Percentiles rank a stretch among this genome's conserved stretches.
Conservation (phyloP, 1,284 basidiomycete species). For the Puccinia novopanici region DNA sequence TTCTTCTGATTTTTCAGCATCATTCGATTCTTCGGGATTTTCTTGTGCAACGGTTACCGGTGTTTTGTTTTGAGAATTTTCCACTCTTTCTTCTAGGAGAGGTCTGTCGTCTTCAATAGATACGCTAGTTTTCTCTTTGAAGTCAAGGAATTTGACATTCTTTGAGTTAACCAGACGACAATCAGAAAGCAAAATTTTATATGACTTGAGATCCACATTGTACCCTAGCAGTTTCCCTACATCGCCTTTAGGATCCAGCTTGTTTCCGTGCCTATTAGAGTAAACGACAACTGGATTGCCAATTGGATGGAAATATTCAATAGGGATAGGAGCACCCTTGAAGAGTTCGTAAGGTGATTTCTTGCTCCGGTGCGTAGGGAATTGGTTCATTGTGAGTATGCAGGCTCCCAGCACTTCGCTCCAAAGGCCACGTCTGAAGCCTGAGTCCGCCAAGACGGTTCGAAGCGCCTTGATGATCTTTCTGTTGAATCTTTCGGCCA, state of each 20-base stretch:
- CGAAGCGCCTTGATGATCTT: background rate
- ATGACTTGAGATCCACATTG: slow-evolving; percentile 7
- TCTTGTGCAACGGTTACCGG: too few relatives aligned
- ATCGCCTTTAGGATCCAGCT: background rate
- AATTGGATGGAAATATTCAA: slow-evolving; percentile 3
- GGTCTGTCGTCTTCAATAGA: background rate
- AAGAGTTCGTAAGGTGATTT: slow-evolving; percentile 21
- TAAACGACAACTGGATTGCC: background rate
- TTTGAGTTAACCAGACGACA: background rate
- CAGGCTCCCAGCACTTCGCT: background rate
- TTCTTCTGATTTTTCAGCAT: background rate
- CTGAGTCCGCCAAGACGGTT: background rate
- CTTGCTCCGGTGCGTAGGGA: background rate
- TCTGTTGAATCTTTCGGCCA: slow-evolving; percentile 7
- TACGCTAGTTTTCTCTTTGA: too few relatives aligned
- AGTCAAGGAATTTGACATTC: background rate
- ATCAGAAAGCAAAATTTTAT: background rate
- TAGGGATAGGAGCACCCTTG: background rate
- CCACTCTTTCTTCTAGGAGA: background rate
- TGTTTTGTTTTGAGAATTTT: background rate
- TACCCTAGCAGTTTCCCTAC: background rate
- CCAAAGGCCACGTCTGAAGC: background rate
- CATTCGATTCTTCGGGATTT: background rate
- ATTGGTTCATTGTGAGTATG: too few relatives aligned
- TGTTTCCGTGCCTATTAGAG: background rate